Evolutionary conservation across 345 rosid genomes (phyloP).

Genomic region (Tarenaya hassleriana): DNA sequence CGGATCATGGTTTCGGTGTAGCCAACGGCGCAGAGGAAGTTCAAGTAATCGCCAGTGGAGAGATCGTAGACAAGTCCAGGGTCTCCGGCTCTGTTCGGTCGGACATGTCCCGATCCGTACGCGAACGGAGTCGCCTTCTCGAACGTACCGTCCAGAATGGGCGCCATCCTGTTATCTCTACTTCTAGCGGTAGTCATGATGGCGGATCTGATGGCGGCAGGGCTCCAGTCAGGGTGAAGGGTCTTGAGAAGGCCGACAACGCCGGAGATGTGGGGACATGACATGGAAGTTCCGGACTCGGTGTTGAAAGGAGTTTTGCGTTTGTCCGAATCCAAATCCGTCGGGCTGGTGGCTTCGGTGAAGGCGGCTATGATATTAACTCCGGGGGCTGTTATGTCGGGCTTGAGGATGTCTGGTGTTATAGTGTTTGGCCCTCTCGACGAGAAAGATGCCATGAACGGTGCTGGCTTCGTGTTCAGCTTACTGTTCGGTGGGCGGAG

Average conservation of each 20-base stretch:
- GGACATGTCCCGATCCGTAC: conserved; percentile 65
- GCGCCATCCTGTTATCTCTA: conserved; percentile 39
- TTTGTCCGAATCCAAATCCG: conserved; percentile 28
- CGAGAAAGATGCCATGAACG: conserved; percentile 57
- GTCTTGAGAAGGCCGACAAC: conserved; percentile 43
- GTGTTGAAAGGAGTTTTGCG: conserved; percentile 37
- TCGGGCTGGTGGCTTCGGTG: conserved; percentile 33
- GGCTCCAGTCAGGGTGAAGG: conserved; percentile 44
- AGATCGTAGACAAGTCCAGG: conserved; percentile 76
- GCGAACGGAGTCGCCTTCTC: conserved; percentile 46
- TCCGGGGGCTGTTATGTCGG: conserved; percentile 85
- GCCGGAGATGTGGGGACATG: conserved; percentile 58
- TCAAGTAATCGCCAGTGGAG: conserved; percentile 39
- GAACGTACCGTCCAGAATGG: conserved; percentile 36
- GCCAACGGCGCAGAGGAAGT: conserved; percentile 64
- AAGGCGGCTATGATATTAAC: conserved; percentile 58
- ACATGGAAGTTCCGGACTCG: conserved; percentile 52
- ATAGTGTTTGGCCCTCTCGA: conserved; percentile 56
- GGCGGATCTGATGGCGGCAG: conserved; percentile 54
- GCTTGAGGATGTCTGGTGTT: conserved; percentile 62
- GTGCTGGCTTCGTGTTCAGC: conserved; percentile 43
- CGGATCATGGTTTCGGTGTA: conserved; percentile 37
- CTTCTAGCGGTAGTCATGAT: conserved; percentile 61
- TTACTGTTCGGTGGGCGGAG: conserved; percentile 29
- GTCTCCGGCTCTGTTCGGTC: conserved; percentile 64